Conservation (phyloP, 2,329 filamentous ascomycete species). For the Paracoccidioides lutzii region DNA sequence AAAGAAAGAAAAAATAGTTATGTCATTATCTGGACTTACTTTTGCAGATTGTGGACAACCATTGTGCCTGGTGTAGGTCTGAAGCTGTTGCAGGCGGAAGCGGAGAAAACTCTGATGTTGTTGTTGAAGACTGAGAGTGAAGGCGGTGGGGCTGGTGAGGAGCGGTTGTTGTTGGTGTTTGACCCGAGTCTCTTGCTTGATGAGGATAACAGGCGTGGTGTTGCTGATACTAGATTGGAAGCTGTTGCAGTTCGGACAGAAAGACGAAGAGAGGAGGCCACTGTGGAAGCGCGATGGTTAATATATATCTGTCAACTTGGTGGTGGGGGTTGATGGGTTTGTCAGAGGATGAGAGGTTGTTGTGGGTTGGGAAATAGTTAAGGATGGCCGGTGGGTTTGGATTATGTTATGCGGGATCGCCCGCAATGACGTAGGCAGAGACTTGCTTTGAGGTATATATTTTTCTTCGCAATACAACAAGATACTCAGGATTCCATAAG, state of each 20-base stretch:
- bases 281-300: slow-evolving; percentile 9
- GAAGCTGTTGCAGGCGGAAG: slow-evolving; percentile 24
- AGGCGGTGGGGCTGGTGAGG: not conserved
- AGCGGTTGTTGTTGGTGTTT: not conserved
- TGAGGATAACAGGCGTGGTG: not conserved
- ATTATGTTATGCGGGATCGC: not conserved
- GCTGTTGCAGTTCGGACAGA: not conserved
- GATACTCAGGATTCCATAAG: too few species aligned
- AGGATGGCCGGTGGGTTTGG: too few species aligned
- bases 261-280: slow-evolving; percentile 12
- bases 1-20: slow-evolving; percentile 4
- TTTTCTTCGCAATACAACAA: not conserved
- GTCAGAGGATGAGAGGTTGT: not conserved
- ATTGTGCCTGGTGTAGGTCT: slow-evolving; percentile 33
- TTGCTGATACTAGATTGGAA: not conserved
- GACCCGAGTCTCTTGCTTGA: not conserved
- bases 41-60: slow-evolving; percentile 32
- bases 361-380: not conserved
- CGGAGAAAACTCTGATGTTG: slow-evolving; percentile 16
- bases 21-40: slow-evolving; percentile 22
- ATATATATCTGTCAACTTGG: not conserved
- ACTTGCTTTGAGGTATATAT: not conserved
- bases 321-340: not conserved
- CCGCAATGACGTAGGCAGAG: slow-evolving; percentile 11
- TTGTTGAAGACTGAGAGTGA: not conserved